Evolutionary conservation across 176 grass and related monocot species (phyloP).

Genomic region (Carex kokanica): DNA sequence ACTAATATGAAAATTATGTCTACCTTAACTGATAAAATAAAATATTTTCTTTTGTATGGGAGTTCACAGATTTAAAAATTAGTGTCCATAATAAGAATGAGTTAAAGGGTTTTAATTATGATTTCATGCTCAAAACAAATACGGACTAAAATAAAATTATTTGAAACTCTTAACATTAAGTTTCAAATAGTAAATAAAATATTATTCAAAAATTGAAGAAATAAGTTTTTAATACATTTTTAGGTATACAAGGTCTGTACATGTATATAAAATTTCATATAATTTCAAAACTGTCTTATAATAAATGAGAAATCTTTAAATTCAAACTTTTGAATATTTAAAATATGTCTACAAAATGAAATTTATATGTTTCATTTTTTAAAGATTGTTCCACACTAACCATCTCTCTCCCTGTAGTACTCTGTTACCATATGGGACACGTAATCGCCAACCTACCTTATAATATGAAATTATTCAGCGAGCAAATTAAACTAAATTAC

Average conservation of each 20-base stretch:
- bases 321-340: neutral
- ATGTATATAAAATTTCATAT: neutral
- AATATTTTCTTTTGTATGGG: too few species aligned
- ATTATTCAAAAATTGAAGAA: neutral
- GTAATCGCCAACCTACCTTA: neutral
- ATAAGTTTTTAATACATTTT: neutral
- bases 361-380: neutral
- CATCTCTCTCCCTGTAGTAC: neutral
- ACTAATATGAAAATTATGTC: too few species aligned
- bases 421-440: neutral
- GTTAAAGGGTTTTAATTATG: too few species aligned
- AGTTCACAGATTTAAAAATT: too few species aligned
- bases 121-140: neutral
- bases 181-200: neutral
- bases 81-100: too few species aligned
- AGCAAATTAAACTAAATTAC: neutral
- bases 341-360: neutral
- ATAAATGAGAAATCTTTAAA: neutral
- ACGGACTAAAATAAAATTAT: neutral
- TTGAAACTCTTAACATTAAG: neutral
- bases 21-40: too few species aligned
- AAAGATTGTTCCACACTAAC: neutral
- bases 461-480: neutral
- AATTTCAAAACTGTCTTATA: neutral
- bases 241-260: neutral